Evolutionary conservation across 148 eudicot species (phyloP), one percentile per base, ranked within the genome.

Genomic region (Fagopyrum esculentum): DNA sequence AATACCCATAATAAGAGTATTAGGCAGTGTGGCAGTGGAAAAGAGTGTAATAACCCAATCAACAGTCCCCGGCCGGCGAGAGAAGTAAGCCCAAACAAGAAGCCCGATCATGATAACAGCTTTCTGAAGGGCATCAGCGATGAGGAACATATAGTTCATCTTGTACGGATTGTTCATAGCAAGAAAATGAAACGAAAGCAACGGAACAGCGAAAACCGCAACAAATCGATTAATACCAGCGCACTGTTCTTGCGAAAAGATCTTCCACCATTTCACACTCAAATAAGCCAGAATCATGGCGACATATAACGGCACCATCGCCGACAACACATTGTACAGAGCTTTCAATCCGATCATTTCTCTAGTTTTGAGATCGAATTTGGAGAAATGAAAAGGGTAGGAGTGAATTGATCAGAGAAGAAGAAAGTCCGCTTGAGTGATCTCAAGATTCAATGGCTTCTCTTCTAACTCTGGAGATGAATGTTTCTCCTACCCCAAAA

Each of bases 141-240:
- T 54, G 6, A 82, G 51, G 17, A 88, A 81, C 73, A 75, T 82
- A 46, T 77, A 45, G 79, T 86, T 84, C 84, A 86, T 79, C 54
- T 84, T 77, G 83, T 85, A 84, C 8, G 87, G 89, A 17, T 88
- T 76, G 79, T 78, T 82, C 48, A 68, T 71, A 40, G 89, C 78
- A 60, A 88, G 84, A 51, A 88, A 77, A 73, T 82, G 80, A 77
- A 84, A 88, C 56, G 89, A 82, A 30, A 88, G 56, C 22, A 88
- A 75, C 5, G 91, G 91, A 66, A 88, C 73, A 3, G 91, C 81
- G 76, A 88, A 84, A 48, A 76, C 84, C 0, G 89, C 83, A 5
- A 88, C 91, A 40, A 88, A 88, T 59, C 84, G 84, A 81, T 86
- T 88, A 83, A 88, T 86, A 40, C 89, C 91, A 5, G 83, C 44